Conservation (phyloP, 306 rosid genomes). For the Citrullus colocynthis region DNA sequence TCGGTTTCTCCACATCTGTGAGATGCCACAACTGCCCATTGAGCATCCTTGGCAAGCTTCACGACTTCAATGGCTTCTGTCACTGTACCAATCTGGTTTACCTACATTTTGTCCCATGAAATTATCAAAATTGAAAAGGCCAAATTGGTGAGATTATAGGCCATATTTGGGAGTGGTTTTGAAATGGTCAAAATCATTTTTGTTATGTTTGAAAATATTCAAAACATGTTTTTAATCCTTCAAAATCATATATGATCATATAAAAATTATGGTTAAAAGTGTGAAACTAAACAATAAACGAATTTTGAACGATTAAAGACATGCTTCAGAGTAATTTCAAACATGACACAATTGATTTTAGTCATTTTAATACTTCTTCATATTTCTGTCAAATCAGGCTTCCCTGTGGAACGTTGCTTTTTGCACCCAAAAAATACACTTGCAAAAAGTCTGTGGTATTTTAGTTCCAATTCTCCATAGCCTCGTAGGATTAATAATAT, state of each 20-base stretch:
- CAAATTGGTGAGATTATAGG: background rate
- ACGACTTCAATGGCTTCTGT: conserved; percentile 85
- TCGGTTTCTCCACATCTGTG: conserved; percentile 91
- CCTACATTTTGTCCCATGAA: conserved; percentile 29
- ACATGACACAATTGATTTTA: too few relatives aligned
- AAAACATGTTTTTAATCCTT: too few relatives aligned
- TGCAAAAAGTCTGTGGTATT: background rate
- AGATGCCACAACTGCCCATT: conserved; percentile 75
- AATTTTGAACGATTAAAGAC: too few relatives aligned
- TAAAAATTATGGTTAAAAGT: too few relatives aligned
- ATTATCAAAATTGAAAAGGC: background rate
- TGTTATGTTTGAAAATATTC: too few relatives aligned
- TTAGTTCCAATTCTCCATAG: background rate
- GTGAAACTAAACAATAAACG: too few relatives aligned
- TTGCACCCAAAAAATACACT: background rate
- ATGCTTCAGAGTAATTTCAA: too few relatives aligned
- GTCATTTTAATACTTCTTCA: background rate
- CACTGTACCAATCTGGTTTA: conserved; percentile 89
- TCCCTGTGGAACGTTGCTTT: background rate
- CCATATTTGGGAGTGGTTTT: too few relatives aligned
- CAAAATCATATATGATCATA: too few relatives aligned
- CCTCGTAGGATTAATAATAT: background rate
- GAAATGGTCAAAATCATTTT: too few relatives aligned
- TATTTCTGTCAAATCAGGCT: background rate
- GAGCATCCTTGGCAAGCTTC: conserved; percentile 71